Base-by-base conservation (phyloP, 2,329 filamentous ascomycete genomes). In the Xylaria sp. region DNA sequence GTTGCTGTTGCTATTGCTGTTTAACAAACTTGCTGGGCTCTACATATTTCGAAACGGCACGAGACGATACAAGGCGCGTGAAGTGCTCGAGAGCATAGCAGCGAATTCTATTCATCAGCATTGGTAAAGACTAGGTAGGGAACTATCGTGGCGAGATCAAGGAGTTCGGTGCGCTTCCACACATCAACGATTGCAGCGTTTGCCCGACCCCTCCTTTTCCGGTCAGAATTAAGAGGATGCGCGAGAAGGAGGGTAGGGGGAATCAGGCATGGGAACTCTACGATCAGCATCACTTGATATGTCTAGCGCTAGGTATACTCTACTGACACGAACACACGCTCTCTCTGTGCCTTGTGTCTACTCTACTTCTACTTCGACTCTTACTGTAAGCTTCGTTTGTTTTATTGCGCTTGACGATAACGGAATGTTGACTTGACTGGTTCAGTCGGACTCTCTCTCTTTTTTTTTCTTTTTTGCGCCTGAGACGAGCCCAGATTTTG, bases 81-180 rank as follows among this genome's bases (percentile, higher is more conserved):
- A 47, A 46, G 37, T 35, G 19, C n/a, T 11, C 10, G 18, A 44
- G 23, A 57, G 54, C 23, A 19, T 44, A 49, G 50, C 52, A 62
- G 46, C 44, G 9, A 18, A 35, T 42, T 10, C 11, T 42, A 13
- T 46, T 55, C 37, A 47, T 48, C 23, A 23, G 59, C 44, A 35
- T 54, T 11, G 42, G 16, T 35, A 35, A 37, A 46, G 44, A 48
- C 49, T 56, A 50, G 5, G 23, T 11, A 9, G 47, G 23, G 23
- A 30, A 30, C 49, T n/a, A 42, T 23, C 51, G 44, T 30, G 52
- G 18, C 30, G 35, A 54, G 46, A 34, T 34, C 13, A 50, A 6
- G 55, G 42, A 49, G 30, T 52, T 19, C 16, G 50, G 18, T 51
- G 23, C 48, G 55, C 58, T 58, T 57, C 56, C 52, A 54, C 49